phyloP scores from a whole-genome alignment of 1,284 basidiomycete genomes.

The Inonotus obliquus region DNA sequence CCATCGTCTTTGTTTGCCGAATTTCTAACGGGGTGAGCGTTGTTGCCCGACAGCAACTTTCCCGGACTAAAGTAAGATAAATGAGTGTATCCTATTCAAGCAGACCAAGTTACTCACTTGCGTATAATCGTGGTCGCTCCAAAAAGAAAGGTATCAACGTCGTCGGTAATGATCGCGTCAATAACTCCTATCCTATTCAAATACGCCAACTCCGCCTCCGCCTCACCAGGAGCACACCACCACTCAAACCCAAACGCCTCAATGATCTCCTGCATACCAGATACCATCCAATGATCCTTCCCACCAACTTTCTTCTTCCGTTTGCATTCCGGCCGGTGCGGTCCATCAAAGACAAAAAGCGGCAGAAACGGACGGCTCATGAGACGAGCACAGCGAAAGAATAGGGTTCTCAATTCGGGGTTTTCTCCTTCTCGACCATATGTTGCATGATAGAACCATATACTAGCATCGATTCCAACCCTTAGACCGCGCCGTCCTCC shows the following conservation, averaged over 20 bases:
- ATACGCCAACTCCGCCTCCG: constrained; percentile 92
- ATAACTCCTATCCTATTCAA: constrained; percentile 78
- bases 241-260: constrained; percentile 88
- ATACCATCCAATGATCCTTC: constrained; percentile 57
- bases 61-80: constrained; percentile 49
- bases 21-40: constrained; percentile 54
- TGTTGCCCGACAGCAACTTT: constrained; percentile 67
- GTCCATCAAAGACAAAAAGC: constrained; percentile 94
- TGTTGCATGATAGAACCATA: constrained; percentile 79
- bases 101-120: constrained; percentile 42
- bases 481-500: constrained; percentile 58
- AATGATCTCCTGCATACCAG: constrained; percentile 76
- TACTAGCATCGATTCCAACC: constrained; percentile 75
- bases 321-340: constrained; percentile 78
- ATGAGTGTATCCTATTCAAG: constrained; percentile 7
- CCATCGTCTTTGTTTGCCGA: constrained; percentile 66
- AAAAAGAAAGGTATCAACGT: constrained; percentile 90
- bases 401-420: constrained; percentile 68
- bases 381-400: constrained; percentile 72
- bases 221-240: constrained; percentile 88
- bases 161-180: constrained; percentile 90
- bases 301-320: constrained; percentile 68
- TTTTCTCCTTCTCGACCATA: constrained; percentile 75
- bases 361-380: constrained; percentile 78
- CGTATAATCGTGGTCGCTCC: constrained; percentile 81